Evolutionary conservation across 495 filamentous ascomycete species (phyloP), one percentile per base, ranked within the genome.

Genomic region (Aspergillus diversus): DNA sequence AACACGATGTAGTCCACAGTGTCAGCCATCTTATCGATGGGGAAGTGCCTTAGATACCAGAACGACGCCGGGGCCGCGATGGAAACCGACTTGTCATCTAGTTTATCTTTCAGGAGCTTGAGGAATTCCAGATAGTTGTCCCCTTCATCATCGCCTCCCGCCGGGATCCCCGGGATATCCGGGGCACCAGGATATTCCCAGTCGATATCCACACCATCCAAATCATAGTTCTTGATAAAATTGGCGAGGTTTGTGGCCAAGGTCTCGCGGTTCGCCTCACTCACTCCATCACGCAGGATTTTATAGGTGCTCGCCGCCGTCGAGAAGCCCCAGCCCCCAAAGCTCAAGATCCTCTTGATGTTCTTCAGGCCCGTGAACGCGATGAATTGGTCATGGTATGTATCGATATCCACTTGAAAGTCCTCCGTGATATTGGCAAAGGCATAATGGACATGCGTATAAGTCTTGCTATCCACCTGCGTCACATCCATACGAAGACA

Each of bases 261-360:
- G 0, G 53, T 75, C 0, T 66, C 61, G 0, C 76, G 72, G 43
- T 83, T 79, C 0, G 48, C 75, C 6, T 63, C 46, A 1, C 13
- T 69, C 15, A 78, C 70, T 12, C 54, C 79, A 1, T 78, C 59
- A 0, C 81, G 74, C 39, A 83, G 73, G 32, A 80, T 73, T 7
- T 60, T 37, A 56, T 68, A 81, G 2, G 78, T 78, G 9, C 53
- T 56, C 4, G 64, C 56, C 15, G 71, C 64, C 0, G 81, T 82
- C 0, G 73, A 79, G 53, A 77, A 81, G 0, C 51, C 63, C 81
- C 81, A 84, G 5, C 83, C 83, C 11, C 82, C 81, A 56, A 85
- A 73, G 0, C 77, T 78, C 3, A 83, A 5, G 42, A 84, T 75
- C 11, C 63, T 60, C 57, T 79, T 79, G 3, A 70, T 21, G 3